Evolutionary conservation across 1,284 basidiomycete species (phyloP).

Genomic region (Pseudomicrostroma phylloplanum): DNA sequence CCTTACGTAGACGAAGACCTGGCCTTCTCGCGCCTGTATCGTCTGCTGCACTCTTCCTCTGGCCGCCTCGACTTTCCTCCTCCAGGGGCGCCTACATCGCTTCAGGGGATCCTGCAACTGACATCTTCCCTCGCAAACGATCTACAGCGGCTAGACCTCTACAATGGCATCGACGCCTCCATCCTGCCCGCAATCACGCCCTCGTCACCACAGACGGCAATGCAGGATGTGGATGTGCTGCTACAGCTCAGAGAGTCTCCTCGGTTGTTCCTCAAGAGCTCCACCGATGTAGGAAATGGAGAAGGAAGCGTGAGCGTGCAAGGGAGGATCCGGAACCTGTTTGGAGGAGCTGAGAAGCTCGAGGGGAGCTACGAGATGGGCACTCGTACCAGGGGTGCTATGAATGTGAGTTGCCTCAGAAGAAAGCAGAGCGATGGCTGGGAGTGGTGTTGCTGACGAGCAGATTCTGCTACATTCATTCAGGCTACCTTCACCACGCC

Average conservation of each 20-base stretch:
- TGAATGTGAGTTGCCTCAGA: constrained; percentile 46
- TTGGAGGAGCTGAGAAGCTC: constrained; percentile 84
- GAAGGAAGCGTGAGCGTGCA: constrained; percentile 63
- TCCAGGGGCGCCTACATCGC: constrained; percentile 33
- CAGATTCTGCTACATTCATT: too few relatives aligned
- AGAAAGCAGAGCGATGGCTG: too few relatives aligned
- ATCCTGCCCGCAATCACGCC: constrained; percentile 64
- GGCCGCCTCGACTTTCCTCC: constrained; percentile 34
- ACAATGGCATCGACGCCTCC: constrained; percentile 64
- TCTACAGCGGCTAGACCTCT: constrained; percentile 70
- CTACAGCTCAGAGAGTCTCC: constrained; percentile 72
- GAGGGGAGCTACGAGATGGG: constrained; percentile 78
- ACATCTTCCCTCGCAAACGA: constrained; percentile 65
- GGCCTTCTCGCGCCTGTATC: constrained; percentile 23
- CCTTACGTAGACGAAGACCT: constrained; percentile 57
- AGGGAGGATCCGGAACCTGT: constrained; percentile 60
- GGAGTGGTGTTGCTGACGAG: too few relatives aligned
- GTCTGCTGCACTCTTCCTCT: constrained; percentile 36
- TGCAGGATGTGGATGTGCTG: constrained; percentile 77
- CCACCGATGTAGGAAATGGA: constrained; percentile 87
- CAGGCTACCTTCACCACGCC: constrained; percentile 32
- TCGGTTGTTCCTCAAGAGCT: constrained; percentile 72
- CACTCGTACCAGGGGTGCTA: constrained; percentile 78
- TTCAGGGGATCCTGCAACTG: constrained; percentile 57
- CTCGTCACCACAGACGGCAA: constrained; percentile 59